Conservation (phyloP, 169 alveolate species). For the Cystoisospora suis region DNA sequence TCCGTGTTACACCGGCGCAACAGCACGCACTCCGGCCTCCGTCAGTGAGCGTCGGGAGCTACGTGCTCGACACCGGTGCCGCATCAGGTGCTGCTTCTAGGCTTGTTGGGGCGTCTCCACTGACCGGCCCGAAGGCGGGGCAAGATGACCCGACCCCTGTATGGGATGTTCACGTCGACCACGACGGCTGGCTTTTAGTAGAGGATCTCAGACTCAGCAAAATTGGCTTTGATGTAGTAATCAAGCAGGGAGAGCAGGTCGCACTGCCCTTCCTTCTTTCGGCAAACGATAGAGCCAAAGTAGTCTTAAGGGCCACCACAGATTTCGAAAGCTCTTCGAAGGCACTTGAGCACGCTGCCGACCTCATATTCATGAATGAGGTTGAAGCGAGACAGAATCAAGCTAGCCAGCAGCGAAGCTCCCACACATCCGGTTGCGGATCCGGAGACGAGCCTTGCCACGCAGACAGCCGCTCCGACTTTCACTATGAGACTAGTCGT, state of each 20-base stretch:
- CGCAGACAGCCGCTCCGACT: no score
- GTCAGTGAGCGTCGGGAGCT: not conserved
- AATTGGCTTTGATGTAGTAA: not conserved
- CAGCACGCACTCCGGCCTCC: slow-evolving; percentile 1
- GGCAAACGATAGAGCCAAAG: not conserved
- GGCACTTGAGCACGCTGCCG: not conserved
- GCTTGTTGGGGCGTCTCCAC: not conserved
- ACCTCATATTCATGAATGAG: not conserved
- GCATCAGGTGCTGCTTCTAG: not conserved
- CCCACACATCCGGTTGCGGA: not conserved
- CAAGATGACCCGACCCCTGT: not conserved
- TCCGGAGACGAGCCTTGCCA: not conserved
- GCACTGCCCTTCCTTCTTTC: not conserved
- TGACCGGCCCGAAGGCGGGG: slow-evolving; percentile 9
- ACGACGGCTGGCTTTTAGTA: not conserved
- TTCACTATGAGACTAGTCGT: no score
- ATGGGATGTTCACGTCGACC: not conserved
- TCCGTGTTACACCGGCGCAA: not conserved
- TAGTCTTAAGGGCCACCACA: not conserved
- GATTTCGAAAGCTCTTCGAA: not conserved
- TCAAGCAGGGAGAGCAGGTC: slow-evolving; percentile 19
- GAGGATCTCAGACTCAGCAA: not conserved
- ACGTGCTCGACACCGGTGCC: not conserved
- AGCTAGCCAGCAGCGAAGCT: not conserved
- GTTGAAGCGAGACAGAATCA: slow-evolving; percentile 13